Base-by-base conservation (phyloP, 2,329 filamentous ascomycete species). In the Trichoderma lentiforme region DNA sequence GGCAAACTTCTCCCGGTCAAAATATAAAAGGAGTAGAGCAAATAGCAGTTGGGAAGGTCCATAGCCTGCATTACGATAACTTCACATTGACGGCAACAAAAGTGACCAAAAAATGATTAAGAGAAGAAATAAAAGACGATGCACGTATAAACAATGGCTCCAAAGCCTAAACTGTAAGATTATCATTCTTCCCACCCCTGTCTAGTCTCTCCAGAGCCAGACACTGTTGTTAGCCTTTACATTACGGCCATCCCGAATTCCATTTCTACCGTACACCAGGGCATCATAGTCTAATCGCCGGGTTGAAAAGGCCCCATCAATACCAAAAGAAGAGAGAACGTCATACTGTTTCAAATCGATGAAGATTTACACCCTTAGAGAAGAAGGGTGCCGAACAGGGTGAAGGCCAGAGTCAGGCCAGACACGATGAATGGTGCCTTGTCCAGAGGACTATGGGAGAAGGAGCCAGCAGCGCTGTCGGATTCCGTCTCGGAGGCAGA, bases 381-480 rank as follows among this genome's bases (percentile, higher is more conserved):
- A 58, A 84, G 74, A 73, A 83, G 74, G 56, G 82, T 78, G 71
- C 82, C 83, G 32, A 83, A 79, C 26, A 84, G 73, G 53, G 82
- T 80, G 72, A 83, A 82, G 72, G 79, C 58, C 32, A 83, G 73
- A 39, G 80, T 76, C 21, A 79, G 72, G n/a, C 78, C 81, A 56
- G 80, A 80, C 58, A 84, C 76, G 62, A 79, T 71, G n/a, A 84
- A 73, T 47, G 82, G 78, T 36, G 77, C 77, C 70, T 77, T 74
- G 43, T 78, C 77, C 53, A 80, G 63, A 24, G 76, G 75, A 26
- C 73, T 76, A 58, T 76, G 70, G 18, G 64, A n/a, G 39, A 77
- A 74, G n/a, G 80, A 73, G 47, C 76, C 77, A 30, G 76, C 80
- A 58, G 77, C 81, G 64, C 77, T 76, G 65, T 81, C 79, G n/a